Conservation (phyloP, 768 basidiomycete species). For the Candolleomyces eurysporus region DNA sequence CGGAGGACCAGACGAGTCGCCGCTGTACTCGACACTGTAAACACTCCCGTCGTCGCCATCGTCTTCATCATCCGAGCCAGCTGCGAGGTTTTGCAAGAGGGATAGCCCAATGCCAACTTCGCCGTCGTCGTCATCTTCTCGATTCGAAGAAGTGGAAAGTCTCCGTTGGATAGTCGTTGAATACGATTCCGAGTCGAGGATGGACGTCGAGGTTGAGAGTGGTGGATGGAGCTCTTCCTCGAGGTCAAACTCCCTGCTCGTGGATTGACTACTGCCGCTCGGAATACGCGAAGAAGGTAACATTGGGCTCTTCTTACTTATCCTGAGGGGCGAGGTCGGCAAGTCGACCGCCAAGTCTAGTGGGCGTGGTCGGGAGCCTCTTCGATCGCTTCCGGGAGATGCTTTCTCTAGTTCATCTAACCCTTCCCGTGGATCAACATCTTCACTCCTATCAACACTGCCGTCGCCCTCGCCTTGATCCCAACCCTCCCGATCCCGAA, state of each 20-base stretch:
- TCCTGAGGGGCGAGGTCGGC: conserved; percentile 21
- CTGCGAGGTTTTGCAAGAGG: conserved; percentile 50
- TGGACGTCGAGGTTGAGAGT: background rate
- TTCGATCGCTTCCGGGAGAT: background rate
- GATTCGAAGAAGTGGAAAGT: conserved; percentile 19
- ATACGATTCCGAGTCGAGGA: background rate
- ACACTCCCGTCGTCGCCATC: conserved; percentile 20
- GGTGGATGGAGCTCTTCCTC: background rate
- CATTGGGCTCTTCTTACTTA: conserved; percentile 24
- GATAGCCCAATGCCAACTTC: conserved; percentile 69
- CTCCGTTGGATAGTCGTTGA: conserved; percentile 16
- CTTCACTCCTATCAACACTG: background rate
- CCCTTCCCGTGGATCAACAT: too few relatives aligned
- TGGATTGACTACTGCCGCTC: background rate
- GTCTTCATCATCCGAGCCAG: conserved; percentile 24
- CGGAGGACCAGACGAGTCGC: background rate
- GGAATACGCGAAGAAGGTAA: background rate
- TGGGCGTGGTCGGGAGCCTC: background rate
- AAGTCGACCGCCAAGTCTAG: background rate
- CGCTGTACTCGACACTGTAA: conserved; percentile 21
- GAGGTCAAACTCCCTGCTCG: background rate
- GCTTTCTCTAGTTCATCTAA: background rate
- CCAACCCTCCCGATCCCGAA: background rate
- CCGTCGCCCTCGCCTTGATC: background rate
- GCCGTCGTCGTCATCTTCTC: conserved; percentile 45